Base-by-base conservation (phyloP, 176 grass and related monocot genomes). In the Carex parvula region DNA sequence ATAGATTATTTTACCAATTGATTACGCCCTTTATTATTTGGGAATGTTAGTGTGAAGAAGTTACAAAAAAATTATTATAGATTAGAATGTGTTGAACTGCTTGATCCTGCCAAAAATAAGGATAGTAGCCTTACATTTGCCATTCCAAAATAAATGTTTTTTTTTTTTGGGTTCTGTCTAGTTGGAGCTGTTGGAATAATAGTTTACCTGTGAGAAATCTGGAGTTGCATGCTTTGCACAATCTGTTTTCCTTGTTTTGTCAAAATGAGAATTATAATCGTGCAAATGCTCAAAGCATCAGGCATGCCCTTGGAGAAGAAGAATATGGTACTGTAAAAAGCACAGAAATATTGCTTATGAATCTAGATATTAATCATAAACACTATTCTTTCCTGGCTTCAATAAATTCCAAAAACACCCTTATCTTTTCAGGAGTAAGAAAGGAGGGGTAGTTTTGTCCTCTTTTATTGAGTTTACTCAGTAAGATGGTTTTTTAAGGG, bases 21-120 rank as follows among this genome's bases (percentile, higher is more conserved):
- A 44, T 75, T 53, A 54, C 4, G 1, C 72, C 63, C 42, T 17
- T 67, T 57, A 74, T 63, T 82, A 84, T 74, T 84, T 21, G 37
- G 21, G 1, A 41, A 79, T 22, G 60, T 12, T 39, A 81, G 30
- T 81, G 83, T 62, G 56, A 84, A 85, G 46, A 81, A 85, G 39
- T 24, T 55, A 58, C 2, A 8, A 58, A 8, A 32, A 65, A 10
- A 50, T 9, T 44, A 56, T 21, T 63, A 21, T 63, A 32, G n/a
- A 64, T 64, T 65, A 61, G n/a, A 17, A 70, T 69, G 67, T 10
- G 16, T 17, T 16, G 3, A 13, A 42, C 16, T 64, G 18, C 10
- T 59, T 82, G 13, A 82, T 64, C 17, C 20, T 22, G 17, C 61
- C 59, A 62, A 30, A 62, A 60, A 33, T 62, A 81, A 37, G 16